phyloP scores from a whole-genome alignment of 192 early-diverging fungal genomes.

The Obelidium mucronatum region DNA sequence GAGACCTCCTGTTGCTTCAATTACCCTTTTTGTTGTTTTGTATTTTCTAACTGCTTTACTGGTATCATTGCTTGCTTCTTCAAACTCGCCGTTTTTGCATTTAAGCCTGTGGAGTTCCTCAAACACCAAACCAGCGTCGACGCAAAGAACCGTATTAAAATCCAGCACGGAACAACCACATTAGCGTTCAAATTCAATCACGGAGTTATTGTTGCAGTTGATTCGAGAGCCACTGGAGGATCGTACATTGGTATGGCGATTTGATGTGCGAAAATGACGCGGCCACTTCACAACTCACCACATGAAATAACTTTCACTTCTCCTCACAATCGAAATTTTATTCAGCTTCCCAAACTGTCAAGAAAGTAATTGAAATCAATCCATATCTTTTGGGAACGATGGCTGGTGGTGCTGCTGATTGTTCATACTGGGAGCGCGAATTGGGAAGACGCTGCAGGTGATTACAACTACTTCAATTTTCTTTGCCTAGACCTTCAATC shows the following conservation, averaged over 20 bases:
- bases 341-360: conserved; percentile 91
- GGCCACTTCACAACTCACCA: not conserved
- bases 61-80: not conserved
- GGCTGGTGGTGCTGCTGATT: conserved; percentile 99
- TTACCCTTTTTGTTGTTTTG: not conserved
- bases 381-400: conserved; percentile 97
- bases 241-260: conserved; percentile 78
- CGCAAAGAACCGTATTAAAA: conserved; percentile 84
- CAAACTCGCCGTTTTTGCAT: too few species aligned
- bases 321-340: not conserved
- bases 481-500: not conserved
- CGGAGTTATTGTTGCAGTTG: conserved; percentile 94
- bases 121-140: conserved; percentile 75
- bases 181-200: conserved; percentile 96
- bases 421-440: conserved; percentile 98
- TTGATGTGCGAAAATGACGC: not conserved
- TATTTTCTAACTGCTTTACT: not conserved
- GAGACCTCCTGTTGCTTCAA: not conserved
- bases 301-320: not conserved
- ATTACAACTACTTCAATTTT: not conserved
- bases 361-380: conserved; percentile 99
- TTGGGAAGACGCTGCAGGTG: conserved; percentile 87
- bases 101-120: conserved; percentile 89
- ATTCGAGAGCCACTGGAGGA: conserved; percentile 95
- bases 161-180: conserved; percentile 97